phyloP scores from a whole-genome alignment of 148 eudicot genomes.

The Diospyros kaki region DNA sequence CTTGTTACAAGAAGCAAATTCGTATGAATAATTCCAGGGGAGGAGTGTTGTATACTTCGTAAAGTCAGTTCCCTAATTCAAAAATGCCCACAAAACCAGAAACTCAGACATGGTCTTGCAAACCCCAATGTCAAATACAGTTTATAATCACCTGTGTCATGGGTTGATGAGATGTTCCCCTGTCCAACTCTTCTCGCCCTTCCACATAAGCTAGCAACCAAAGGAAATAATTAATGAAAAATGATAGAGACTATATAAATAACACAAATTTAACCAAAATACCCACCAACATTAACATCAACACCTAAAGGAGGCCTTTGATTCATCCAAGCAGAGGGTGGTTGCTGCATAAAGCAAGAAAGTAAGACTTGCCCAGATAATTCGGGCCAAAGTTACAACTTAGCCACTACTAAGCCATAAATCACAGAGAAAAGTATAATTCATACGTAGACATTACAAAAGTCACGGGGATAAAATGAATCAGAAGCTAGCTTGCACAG shows the following conservation, averaged over 20 bases:
- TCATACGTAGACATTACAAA: not conserved
- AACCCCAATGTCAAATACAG: conserved; percentile 5
- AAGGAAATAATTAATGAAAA: not conserved
- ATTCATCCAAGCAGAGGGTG: conserved; percentile 84
- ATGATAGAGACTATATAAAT: not conserved
- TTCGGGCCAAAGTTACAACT: not conserved
- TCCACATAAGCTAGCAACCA: conserved; percentile 72
- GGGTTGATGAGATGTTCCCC: conserved; percentile 60
- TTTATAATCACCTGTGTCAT: conserved; percentile 62
- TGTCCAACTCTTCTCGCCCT: conserved; percentile 67
- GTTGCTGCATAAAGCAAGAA: conserved; percentile 53
- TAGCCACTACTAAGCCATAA: not conserved
- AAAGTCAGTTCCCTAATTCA: not conserved
- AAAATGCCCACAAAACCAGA: not conserved
- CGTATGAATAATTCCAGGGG: not conserved
- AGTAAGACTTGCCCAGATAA: conserved; percentile 5
- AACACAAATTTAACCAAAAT: not conserved
- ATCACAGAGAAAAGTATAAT: not conserved
- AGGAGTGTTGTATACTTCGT: not conserved
- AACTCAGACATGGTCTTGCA: not conserved
- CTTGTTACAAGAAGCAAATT: not conserved
- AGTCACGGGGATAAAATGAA: not conserved
- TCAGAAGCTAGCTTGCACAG: not conserved
- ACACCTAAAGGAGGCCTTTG: conserved; percentile 66
- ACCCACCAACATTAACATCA: conserved; percentile 92